Percentiles rank a stretch among this genome's conserved stretches.
Conservation (phyloP, 1,284 basidiomycete genomes). For the Somion occarium region DNA sequence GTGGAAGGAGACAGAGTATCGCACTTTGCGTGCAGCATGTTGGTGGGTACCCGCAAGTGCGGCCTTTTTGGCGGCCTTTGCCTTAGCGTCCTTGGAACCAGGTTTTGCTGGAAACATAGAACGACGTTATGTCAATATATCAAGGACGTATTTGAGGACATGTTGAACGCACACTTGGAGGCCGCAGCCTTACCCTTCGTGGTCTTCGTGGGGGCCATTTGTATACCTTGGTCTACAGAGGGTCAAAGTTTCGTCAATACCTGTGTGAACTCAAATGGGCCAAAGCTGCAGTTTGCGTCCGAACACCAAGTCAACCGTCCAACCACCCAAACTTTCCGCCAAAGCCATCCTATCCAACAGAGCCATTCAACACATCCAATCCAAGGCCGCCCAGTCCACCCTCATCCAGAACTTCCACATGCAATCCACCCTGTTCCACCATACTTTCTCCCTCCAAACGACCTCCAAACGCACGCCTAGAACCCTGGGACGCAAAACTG, state of each 20-base stretch:
- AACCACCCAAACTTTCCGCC: neutral
- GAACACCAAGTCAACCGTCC: neutral
- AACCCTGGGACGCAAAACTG: neutral
- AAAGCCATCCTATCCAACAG: neutral
- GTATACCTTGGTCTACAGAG: constrained; percentile 7
- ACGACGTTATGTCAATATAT: neutral
- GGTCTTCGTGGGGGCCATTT: constrained; percentile 62
- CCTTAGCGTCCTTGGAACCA: constrained; percentile 63
- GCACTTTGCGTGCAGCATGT: constrained; percentile 78
- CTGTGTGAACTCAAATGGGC: too few relatives aligned
- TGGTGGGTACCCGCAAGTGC: constrained; percentile 84
- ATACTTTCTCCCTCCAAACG: constrained; percentile 5
- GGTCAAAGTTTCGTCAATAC: neutral
- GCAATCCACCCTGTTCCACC: constrained; percentile 1
- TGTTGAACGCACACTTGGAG: constrained; percentile 38
- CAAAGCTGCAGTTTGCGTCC: neutral
- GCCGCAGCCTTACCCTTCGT: constrained; percentile 56
- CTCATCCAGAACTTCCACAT: constrained; percentile 13
- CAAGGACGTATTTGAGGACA: neutral
- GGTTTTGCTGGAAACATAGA: constrained; percentile 9
- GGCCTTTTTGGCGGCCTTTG: constrained; percentile 95
- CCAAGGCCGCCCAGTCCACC: neutral
- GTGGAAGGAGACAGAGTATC: constrained; percentile 90
- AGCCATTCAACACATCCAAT: neutral
- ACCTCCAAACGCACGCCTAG: constrained; percentile 4